Conservation (phyloP, 73 alveolate species). For the Paramecium caudatum region DNA sequence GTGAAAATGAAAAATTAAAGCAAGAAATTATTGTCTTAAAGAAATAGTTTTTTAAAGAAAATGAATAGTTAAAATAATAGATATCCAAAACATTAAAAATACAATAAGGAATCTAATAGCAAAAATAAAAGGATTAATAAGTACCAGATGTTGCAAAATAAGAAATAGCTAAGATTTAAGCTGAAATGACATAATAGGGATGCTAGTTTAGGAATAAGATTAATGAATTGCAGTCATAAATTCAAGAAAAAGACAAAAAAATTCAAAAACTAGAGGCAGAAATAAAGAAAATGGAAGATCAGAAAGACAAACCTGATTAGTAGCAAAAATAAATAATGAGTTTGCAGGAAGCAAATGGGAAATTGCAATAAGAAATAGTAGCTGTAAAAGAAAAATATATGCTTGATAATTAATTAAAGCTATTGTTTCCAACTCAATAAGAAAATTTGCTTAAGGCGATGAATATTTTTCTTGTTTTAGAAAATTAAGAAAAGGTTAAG, state of each 20-base stretch:
- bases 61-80: background rate
- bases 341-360: background rate
- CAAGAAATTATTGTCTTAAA: slow-evolving; percentile 18
- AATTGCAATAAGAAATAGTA: background rate
- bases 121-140: background rate
- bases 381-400: background rate
- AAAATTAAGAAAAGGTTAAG: background rate
- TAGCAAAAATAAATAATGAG: background rate
- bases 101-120: background rate
- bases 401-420: slow-evolving; percentile 39
- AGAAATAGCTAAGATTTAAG: slow-evolving; percentile 9
- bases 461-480: background rate
- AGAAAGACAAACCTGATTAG: slow-evolving; percentile 41
- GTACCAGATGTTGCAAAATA: slow-evolving; percentile 2
- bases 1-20: slow-evolving; percentile 42
- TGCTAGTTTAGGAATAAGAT: slow-evolving; percentile 16
- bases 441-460: background rate
- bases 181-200: slow-evolving; percentile 29
- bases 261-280: background rate
- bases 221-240: background rate
- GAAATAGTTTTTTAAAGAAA: background rate
- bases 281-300: background rate
- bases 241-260: background rate
- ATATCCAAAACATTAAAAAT: background rate
- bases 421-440: slow-evolving; percentile 28